Base-by-base conservation (phyloP, 2,329 filamentous ascomycete species). In the Bipolaris bicolor region DNA sequence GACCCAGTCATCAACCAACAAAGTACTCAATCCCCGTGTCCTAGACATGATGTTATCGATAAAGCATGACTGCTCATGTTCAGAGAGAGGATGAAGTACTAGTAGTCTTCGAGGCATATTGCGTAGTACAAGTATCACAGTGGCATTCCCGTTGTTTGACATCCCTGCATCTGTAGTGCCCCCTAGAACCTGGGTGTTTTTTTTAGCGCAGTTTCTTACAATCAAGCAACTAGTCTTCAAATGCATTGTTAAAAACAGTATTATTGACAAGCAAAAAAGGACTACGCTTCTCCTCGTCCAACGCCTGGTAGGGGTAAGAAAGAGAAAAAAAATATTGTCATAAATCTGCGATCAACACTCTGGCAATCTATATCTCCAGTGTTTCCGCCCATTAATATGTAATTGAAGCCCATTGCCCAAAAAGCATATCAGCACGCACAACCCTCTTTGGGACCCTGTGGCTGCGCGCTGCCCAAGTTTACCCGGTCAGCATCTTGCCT, bases 391-490 rank as follows among this genome's bases (percentile, higher is more conserved):
- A 24, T 37, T 48, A 24, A 22, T 15, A 48, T 48, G 31, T 15
- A 29, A 34, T n/a, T n/a, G 20, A 33, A 16, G 45, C 43, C 15
- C 29, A 26, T 44, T 18, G 39, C 39, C 20, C 40, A 52, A 37
- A 18, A 18, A 20, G 20, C 31, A 48, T 36, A 37, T 71, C 57
- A 98, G 80, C 94, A 98, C 72, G 92, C 93, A 78, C 94, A 98
- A 43, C 90, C 89, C 72, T 97, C 92, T 82, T 96, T 96, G 47
- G 90, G 86, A n/a, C 86, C 88, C 65, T 85, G 85, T 62, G 91
- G 73, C 69, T 86, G 84, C 46, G 88, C 85, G 49, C 89, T 90
- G 48, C 87, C 89, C 68, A 97, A 80, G 77, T 95, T 96, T 62
- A 98, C 92, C 67, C 92, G 86, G 69, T 83, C 82, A 78, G 93